A percentile compares a stretch with the other conserved stretches of the same genome.
These are phyloP conservation scores for Beta corolliflora DNA, from an alignment of 179 eudicot species.

Conservation along the genomic window DNA sequence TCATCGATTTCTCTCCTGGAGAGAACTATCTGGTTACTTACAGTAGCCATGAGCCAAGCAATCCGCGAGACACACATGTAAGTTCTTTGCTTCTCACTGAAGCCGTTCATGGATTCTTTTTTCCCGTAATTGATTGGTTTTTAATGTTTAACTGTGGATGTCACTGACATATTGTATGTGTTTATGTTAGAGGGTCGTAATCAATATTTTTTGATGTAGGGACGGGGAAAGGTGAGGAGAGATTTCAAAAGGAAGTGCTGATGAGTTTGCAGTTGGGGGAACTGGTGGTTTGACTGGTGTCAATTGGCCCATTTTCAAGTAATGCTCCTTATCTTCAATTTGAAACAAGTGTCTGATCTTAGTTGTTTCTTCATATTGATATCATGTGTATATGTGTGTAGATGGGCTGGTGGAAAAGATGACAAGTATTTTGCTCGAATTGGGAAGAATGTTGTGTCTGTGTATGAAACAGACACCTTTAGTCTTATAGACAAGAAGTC, in stretches of 20 bases:
- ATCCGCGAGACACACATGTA: slow-evolving; percentile 95
- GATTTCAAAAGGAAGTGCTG: slow-evolving; percentile 96
- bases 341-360: slow-evolving; percentile 5
- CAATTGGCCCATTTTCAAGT: slow-evolving; percentile 97
- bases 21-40: slow-evolving; percentile 91
- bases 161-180: slow-evolving; percentile 23
- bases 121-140: neutral
- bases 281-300: slow-evolving; percentile 89
- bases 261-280: slow-evolving; percentile 88
- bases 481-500: slow-evolving; percentile 85
- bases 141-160: neutral
- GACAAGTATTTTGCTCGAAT: slow-evolving; percentile 89
- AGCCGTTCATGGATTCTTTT: neutral
- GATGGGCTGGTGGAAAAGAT: slow-evolving; percentile 94
- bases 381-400: slow-evolving; percentile 24
- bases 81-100: slow-evolving; percentile 18
- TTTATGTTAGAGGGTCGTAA: slow-evolving; percentile 59
- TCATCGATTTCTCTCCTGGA: slow-evolving; percentile 96
- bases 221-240: no score
- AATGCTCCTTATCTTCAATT: neutral
- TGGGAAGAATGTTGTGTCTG: slow-evolving; percentile 80
- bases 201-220: slow-evolving; percentile 93
- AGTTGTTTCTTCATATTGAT: neutral
- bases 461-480: slow-evolving; percentile 88
- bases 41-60: slow-evolving; percentile 98